Evolutionary conservation across 306 rosid species (phyloP), one percentile per base, ranked within the genome.

Genomic region (Cicer yamashitae): DNA sequence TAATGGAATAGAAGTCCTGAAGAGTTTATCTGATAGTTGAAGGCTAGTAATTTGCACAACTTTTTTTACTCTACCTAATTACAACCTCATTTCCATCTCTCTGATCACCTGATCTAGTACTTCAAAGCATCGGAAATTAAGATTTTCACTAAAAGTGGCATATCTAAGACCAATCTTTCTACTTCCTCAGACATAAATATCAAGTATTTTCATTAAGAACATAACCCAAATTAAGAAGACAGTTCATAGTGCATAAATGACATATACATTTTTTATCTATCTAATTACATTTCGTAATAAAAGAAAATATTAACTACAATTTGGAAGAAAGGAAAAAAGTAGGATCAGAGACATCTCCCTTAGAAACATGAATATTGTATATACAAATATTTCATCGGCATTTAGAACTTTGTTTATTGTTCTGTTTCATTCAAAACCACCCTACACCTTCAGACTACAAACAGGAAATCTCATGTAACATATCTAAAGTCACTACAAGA

Each of bases 1-100:
- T 7, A 64, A 64, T 17, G 52, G 20, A 43, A 41, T 14, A 64
- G n/a, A 64, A 8, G n/a, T 25, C 39, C 3, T 64, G 70, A 46
- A 45, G 41, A 46, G 39, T 17, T 9, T 44, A 66, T 66, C 37
- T 66, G 71, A 66, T 45, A 66, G 50, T 14, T 17, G 37, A 39
- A 63, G 48, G 69, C 2, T 40, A 39, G 30, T 40, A 30, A 38
- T 30, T 30, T 30, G 5, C 37, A 30, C 6, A 30, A 30, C 5
- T 30, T 4, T 30, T 30, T 30, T 30, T 30, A 64, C 43, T 64
- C 51, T 11, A 14, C 70, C 48, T 8, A 64, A 64, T 64, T 14
- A 62, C 10, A 2, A 6, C 4, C 56, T 37, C 57, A 53, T 50
- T 8, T 30, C 37, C 37, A 67, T 46, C 18, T 10, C 12, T 46